Base-by-base conservation (phyloP, 1,139 yeast genomes). In the Saccharomyces hybrid region DNA sequence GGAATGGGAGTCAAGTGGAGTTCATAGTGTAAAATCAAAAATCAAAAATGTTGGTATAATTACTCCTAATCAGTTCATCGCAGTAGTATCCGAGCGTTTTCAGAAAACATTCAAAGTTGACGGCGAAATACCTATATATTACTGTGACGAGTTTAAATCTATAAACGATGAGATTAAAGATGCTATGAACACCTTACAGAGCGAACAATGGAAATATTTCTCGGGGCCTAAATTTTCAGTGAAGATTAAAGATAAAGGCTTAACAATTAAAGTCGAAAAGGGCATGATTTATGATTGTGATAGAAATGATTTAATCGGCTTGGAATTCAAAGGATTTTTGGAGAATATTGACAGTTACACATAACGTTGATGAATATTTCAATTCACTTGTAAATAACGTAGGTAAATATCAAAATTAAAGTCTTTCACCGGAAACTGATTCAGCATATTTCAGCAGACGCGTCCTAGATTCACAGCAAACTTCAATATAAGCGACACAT, bases 21-120 rank as follows among this genome's bases (percentile, higher is more conserved):
- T 91, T 1, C 81, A 79, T 32, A 88, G 96, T 32, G 96, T 93
- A 2, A 79, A 83, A 50, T 82, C 96, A 0, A 83, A 83, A 34
- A 96, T 93, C 0, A 72, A 80, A 1, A 93, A 93, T 64, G 69
- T 88, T 78, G 56, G 62, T 8, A 23, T 70, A 44, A 32, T 57
- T 7, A 52, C 61, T 13, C 51, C 66, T 2, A 57, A 62, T 2
- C 54, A 57, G 3, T 69, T 69, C 51, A 57, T 68, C 7, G 59
- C 63, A 29, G 53, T 63, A 5, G 60, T 68, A 28, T 52, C 55
- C 4, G 55, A 57, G 4, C 68, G 70, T 1, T 68, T 66, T 47
- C 54, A 60, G 51, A 29, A 47, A 2, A 47, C 53, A 8, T 58
- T 56, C 41, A 26, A 26, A 5, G 48, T 47, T 27, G 29, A 41